phyloP scores from a whole-genome alignment of 2,329 filamentous ascomycete genomes.

The Colletotrichum cordylinicola region DNA sequence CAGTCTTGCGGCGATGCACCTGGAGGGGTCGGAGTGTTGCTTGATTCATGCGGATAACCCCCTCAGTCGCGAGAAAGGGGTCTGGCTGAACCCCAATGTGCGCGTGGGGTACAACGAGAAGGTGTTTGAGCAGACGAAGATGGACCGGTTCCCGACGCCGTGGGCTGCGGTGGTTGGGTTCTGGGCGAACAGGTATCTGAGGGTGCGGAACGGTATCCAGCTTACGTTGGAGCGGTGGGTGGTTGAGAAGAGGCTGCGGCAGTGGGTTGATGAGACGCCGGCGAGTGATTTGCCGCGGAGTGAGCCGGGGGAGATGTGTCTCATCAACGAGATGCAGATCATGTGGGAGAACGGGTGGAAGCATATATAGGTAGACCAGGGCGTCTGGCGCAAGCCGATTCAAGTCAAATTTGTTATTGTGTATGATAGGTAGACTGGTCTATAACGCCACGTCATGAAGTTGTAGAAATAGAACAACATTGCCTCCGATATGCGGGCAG shows the following conservation, averaged over 20 bases:
- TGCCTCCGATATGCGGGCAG: background rate
- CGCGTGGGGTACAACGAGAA: slow-evolving; percentile 55
- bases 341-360: slow-evolving; percentile 50
- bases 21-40: slow-evolving; percentile 69
- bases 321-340: slow-evolving; percentile 67
- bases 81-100: slow-evolving; percentile 62
- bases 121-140: slow-evolving; percentile 35
- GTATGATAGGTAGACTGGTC: slow-evolving; percentile 20
- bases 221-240: slow-evolving; percentile 39
- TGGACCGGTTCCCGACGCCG: background rate
- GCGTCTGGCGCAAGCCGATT: background rate
- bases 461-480: background rate
- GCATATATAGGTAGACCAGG: background rate
- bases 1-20: slow-evolving; percentile 53
- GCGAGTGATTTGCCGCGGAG: slow-evolving; percentile 31
- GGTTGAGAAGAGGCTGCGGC: slow-evolving; percentile 44
- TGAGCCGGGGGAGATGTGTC: slow-evolving; percentile 54
- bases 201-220: slow-evolving; percentile 31
- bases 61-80: slow-evolving; percentile 45
- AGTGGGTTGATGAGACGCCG: slow-evolving; percentile 28
- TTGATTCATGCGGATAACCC: slow-evolving; percentile 65
- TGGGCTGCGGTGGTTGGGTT: slow-evolving; percentile 38
- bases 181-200: slow-evolving; percentile 36
- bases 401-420: background rate
- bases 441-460: slow-evolving; percentile 23